Evolutionary conservation across 2,329 filamentous ascomycete species (phyloP), one percentile per base, ranked within the genome.

Genomic region (Ampelomyces quisqualis): DNA sequence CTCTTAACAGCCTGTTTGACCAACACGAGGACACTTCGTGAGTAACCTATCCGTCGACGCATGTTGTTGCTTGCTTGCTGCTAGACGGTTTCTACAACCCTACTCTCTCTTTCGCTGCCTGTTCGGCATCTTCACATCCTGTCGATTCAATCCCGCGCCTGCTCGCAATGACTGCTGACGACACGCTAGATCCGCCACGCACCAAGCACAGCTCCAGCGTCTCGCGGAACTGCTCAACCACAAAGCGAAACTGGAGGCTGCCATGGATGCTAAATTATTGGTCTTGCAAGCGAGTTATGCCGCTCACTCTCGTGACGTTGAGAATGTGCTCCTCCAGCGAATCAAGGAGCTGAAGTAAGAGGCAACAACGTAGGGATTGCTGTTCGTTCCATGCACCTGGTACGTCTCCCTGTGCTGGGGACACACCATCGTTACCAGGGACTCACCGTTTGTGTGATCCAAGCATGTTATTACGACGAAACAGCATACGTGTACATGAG

Each of bases 1-100:
- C 42, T 11, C 58, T 68, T 43, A 48, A 38, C 24, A 41, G 37
- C 0, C 22, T 59, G 5, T 65, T 67, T 31, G 52, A 57, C 11
- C 34, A 54, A 2, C 55, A 63, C 21, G 55, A 62, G 33, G 39
- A 43, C 17, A 34, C 61, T 39, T 40, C 52, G 65, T 69, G 53
- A 59, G 59, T 54, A 6, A 27, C 26, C 23, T 14, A 36, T 8
- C 27, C 11, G 22, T 7, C 7, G 9, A 24, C 22, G n/a, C n/a
- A n/a, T n/a, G n/a, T n/a, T n/a, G n/a, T n/a, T n/a, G n/a, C n/a
- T n/a, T n/a, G n/a, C n/a, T n/a, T n/a, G n/a, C n/a, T n/a, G n/a
- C n/a, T n/a, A n/a, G n/a, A n/a, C n/a, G n/a, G n/a, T n/a, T n/a
- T n/a, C n/a, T n/a, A n/a, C n/a, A n/a, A n/a, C n/a, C n/a, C n/a